Percentiles rank a stretch among this genome's conserved stretches.
These are phyloP conservation scores for Micromonas commoda DNA, from an alignment of 139 green algal species.

Conservation along the genomic window DNA sequence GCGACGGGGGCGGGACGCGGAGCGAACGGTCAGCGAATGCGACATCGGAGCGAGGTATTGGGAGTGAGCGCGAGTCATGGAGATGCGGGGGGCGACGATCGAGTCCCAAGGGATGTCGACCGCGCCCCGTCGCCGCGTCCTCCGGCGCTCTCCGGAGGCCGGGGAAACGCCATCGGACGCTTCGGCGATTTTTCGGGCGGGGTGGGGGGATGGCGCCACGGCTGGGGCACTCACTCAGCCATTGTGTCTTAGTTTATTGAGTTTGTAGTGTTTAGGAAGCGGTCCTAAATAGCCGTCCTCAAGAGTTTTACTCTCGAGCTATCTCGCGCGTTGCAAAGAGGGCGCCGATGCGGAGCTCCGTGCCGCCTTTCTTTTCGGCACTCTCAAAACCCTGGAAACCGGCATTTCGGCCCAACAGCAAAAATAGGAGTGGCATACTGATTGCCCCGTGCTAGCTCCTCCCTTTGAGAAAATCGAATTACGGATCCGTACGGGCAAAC, in stretches of 20 bases:
- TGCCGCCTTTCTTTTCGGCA: too few relatives aligned
- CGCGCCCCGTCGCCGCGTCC: too few relatives aligned
- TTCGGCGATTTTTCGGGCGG: neutral
- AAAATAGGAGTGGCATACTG: too few relatives aligned
- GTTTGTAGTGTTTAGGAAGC: neutral
- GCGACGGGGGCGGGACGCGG: neutral
- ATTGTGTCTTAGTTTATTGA: neutral
- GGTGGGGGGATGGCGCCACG: too few relatives aligned
- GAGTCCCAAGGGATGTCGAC: neutral
- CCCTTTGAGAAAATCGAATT: too few relatives aligned
- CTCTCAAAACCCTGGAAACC: too few relatives aligned
- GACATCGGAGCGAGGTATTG: too few relatives aligned
- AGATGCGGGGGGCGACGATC: neutral
- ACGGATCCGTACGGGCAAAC: too few relatives aligned
- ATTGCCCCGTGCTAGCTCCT: too few relatives aligned
- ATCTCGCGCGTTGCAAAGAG: neutral
- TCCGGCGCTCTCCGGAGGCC: neutral
- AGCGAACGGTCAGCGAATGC: too few relatives aligned
- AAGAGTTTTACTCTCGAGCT: neutral
- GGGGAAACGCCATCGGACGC: neutral
- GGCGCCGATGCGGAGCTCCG: too few relatives aligned
- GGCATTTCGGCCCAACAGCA: too few relatives aligned
- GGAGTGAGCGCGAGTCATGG: neutral
- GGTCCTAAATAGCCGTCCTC: neutral
- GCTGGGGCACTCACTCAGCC: neutral